Conservation (phyloP, 768 basidiomycete genomes). For the Daedaleopsis nitida region DNA sequence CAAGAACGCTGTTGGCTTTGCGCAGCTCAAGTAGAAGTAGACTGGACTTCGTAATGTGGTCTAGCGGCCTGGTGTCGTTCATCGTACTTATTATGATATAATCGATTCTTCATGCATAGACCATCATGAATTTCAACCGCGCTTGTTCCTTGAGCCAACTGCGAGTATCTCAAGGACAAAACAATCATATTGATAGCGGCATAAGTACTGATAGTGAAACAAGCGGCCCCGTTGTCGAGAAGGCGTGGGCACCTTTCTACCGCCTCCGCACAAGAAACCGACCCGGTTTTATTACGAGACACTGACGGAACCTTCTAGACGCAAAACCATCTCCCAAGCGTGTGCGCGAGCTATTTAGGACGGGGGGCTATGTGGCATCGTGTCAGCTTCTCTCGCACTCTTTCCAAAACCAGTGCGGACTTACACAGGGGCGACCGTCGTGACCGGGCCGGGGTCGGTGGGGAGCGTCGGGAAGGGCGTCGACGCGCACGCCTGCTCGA, state of each 20-base stretch:
- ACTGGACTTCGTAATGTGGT: neutral
- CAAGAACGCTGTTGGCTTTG: slow-evolving; percentile 13
- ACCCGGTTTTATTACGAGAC: neutral
- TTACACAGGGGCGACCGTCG: slow-evolving; percentile 36
- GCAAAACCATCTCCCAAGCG: neutral
- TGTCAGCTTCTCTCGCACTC: neutral
- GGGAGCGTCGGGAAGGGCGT: slow-evolving; percentile 20
- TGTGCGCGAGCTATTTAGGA: slow-evolving; percentile 1
- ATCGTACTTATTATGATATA: too few relatives aligned
- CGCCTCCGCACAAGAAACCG: too few relatives aligned
- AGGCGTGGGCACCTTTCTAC: too few relatives aligned
- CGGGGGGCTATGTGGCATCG: slow-evolving; percentile 2
- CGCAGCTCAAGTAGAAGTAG: neutral
- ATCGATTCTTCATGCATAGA: too few relatives aligned
- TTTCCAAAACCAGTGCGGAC: slow-evolving; percentile 2
- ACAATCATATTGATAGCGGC: too few relatives aligned
- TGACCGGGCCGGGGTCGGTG: slow-evolving; percentile 34
- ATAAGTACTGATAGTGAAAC: too few relatives aligned
- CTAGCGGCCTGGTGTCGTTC: too few relatives aligned
- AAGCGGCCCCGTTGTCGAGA: too few relatives aligned
- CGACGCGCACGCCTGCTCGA: slow-evolving; percentile 27
- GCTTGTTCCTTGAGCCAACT: too few relatives aligned
- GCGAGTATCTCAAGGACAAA: too few relatives aligned
- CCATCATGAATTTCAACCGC: too few relatives aligned
- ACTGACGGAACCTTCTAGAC: neutral